Conservation (phyloP, 495 filamentous ascomycete genomes). For the Daldinia loculata region DNA sequence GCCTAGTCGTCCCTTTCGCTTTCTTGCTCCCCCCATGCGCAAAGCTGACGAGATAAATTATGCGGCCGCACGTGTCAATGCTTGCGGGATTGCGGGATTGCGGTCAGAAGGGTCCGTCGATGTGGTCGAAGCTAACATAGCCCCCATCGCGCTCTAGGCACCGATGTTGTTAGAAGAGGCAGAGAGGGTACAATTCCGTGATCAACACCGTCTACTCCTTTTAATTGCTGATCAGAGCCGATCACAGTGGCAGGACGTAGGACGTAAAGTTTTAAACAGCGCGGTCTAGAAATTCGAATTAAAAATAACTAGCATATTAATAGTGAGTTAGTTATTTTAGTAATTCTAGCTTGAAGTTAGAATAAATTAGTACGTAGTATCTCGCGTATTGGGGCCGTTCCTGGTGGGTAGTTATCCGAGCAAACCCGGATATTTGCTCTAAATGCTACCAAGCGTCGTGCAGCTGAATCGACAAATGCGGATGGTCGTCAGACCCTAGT, state of each 20-base stretch:
- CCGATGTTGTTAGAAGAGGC: neutral
- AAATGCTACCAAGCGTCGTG: conserved; percentile 31
- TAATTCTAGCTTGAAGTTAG: neutral
- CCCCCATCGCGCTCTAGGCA: neutral
- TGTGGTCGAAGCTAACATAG: neutral
- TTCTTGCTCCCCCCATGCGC: neutral
- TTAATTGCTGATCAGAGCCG: neutral
- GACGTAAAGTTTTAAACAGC: neutral
- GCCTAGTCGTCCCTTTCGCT: neutral
- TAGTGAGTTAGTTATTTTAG: neutral
- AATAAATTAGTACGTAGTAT: neutral
- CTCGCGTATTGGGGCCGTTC: neutral
- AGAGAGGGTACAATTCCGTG: neutral
- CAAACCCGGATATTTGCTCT: conserved; percentile 32
- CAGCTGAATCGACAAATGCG: conserved; percentile 23
- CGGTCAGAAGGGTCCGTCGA: neutral
- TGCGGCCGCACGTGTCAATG: neutral
- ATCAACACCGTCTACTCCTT: neutral
- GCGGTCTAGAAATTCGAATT: neutral
- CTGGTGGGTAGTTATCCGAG: neutral
- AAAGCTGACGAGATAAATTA: neutral
- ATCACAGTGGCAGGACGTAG: neutral
- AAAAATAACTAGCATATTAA: neutral
- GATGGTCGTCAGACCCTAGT: conserved; percentile 20
- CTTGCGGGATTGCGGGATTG: neutral